Evolutionary conservation across 331 rosid genomes (phyloP), one percentile per base, ranked within the genome.

Genomic region (Stylosanthes scabra): DNA sequence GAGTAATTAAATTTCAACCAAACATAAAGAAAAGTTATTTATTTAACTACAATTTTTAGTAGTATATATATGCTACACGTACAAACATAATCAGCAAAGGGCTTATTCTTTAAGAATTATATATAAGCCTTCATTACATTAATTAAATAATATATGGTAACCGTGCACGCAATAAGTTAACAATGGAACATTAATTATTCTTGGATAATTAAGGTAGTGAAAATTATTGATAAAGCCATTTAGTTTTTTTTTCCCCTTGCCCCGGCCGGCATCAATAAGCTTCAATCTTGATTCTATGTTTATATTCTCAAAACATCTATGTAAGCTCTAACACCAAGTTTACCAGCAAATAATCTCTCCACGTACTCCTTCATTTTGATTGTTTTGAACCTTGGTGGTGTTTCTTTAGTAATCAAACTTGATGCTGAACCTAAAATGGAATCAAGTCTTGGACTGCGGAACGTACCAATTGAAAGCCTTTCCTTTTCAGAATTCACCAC

Each of bases 391-490:
- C 4, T 11, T 16, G 76, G 41, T 25, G 64, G 78, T 25, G 69
- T 66, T 58, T 79, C 15, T 58, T 72, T 11, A 40, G 44, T 50
- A 31, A 72, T 28, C 29, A 78, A 64, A 16, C 66, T 73, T 7
- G 69, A 1, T 7, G 12, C 13, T 25, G 75, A 70, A 15, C 83
- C 74, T 11, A 78, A 1, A 11, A 58, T 16, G 20, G 9, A 44
- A 29, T 80, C 72, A 8, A 50, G 6, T 54, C 20, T 46, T 6
- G 75, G 57, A 25, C 28, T 34, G 7, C 10, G 55, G 9, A 80
- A 80, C 11, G 80, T 74, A 3, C 73, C 84, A 50, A 69, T 7
- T 2, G 77, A 75, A 11, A 75, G 4, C 55, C 84, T 80, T 49
- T 80, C 74, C 11, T 56, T 68, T 39, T 63, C 9, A 2, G n/a